Evolutionary conservation across 2,329 filamentous ascomycete genomes (phyloP), one percentile per base, ranked within the genome.

Genomic region (Meredithiella fracta): DNA sequence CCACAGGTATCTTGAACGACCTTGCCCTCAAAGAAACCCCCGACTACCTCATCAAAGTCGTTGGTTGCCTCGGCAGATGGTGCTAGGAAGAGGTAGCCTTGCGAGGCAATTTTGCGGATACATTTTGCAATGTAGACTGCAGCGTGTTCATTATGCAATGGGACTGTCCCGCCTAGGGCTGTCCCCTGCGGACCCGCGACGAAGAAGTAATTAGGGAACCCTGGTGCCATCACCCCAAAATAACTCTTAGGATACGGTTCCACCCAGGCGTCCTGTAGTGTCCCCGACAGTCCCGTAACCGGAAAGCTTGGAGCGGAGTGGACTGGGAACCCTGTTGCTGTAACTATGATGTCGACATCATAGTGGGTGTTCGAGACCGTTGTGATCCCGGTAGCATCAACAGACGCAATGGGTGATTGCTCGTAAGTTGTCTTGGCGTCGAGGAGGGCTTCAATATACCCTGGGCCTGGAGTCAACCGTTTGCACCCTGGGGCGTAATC

Each of bases 401-500:
- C 79, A 0, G 72, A 69, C 15, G 70, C 68, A 62, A 85, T 85
- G 0, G 66, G 72, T 0, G 72, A 73, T 34, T 71, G 71, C 61
- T 83, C 78, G 60, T 78, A 80, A 9, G 72, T 70, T 15, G 83
- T 79, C 53, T 85, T 83, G 6, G 75, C 72, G 59, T 78, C 72
- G 0, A 73, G 71, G 25, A 85, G 68, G 0, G 80, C 79, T 63
- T 85, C 82, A 3, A 86, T 72, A 61, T 85, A 85, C 0, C 80
- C 81, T 0, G 80, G 80, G 0, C 80, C 79, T 0, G 82, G 79
- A 0, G 82, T 86, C 0, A 83, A 67, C 1, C 82, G 73, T 9
- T 81, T 74, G 60, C 82, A 86, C 60, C 79, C 74, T 8, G 77
- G 79, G 0, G 79, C 76, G 60, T 82, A 85, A 58, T 79, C 74